Base-by-base conservation (phyloP, 2,329 filamentous ascomycete species). In the Fusarium stilboides region DNA sequence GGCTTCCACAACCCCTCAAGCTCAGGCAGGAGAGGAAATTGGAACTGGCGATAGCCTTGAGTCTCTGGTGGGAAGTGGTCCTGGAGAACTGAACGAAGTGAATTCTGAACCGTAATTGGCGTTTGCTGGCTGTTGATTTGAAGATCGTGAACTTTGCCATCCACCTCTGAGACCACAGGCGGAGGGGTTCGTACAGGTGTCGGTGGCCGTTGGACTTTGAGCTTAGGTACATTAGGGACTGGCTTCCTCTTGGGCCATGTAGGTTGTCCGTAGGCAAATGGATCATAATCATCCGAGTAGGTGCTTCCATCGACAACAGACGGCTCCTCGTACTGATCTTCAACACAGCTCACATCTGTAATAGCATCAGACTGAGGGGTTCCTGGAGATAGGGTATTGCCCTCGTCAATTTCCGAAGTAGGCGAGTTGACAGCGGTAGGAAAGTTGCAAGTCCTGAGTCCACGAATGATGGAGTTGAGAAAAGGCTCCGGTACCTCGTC, bases 61-160 rank as follows among this genome's bases (percentile, higher is more conserved):
- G 83, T 80, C 34, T 83, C 81, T 1, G 82, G 79, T 0, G 85
- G 83, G 52, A 89, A 87, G 61, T 86, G 82, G 3, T 78, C 75
- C 47, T 81, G 83, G 0, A 91, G 79, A 5, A 89, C 75, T 17
- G 83, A 82, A 5, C 89, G 83, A 17, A 91, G 76, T 1, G 83
- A 83, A 70, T 90, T 89, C 66, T 91, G 89, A 8, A 88, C 78
- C 1, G 80, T 79, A 5, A 89, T 81, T 1, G 86, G 83, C 5
- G 85, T 87, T 57, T 83, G 80, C 24, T 79, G 78, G 19, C 76
- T 72, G 5, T 74, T 74, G 3, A 81, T 78, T 13, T 77, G 73
- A 53, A 89, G 81, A 8, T 84, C 82, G 61, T 83, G 80, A 44
- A 88, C 83, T 56, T 77, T 82, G 33, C 78, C 79, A 22, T 79